Evolutionary conservation across 352 stramenopile species (phyloP), one percentile per base, ranked within the genome.

Genomic region (Plasmopara muralis): DNA sequence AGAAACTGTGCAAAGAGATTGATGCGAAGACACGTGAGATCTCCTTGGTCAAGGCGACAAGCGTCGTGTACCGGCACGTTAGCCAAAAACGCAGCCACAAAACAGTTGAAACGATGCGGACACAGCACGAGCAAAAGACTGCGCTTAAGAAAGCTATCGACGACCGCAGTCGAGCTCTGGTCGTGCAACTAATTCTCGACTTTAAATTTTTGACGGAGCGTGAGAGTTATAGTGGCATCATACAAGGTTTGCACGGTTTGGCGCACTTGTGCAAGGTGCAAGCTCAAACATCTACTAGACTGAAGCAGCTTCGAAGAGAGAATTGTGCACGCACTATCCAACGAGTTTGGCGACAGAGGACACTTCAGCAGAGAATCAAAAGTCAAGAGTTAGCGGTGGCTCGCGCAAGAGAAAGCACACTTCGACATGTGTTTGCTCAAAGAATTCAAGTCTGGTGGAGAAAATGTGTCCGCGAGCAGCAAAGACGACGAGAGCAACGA

Each of bases 161-260:
- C 30, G 43, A 55, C 5, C 40, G 48, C n/a, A 60, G 68, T 18
- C 60, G 62, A 20, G 38, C 55, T 35, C 57, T 64, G 14, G 29
- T 81, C 6, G 57, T 81, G 2, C 49, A 72, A 25, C 41, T 70
- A 2, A 47, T 77, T 40, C 51, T 81, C n/a, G 43, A 64, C 5
- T 51, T 68, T n/a, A 74, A 74, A 41, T 47, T 68, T 37, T 18
- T 66, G 6, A 53, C 48, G 2, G 70, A 81, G 25, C 39, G 18
- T 2, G 51, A 76, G 41, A 48, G 39, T 6, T 20, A 1, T 8
- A 29, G 9, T 42, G 45, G 58, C 3, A 47, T 74, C 14, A 9
- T 2, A 5, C 33, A 53, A 18, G 66, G 47, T 0, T 7, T 62
- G 12, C 14, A 14, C 20, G 20, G 52, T 14, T 34, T 77, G 8